phyloP scores from a whole-genome alignment of 2,329 filamentous ascomycete species.

The Alternaria triticimaculans region DNA sequence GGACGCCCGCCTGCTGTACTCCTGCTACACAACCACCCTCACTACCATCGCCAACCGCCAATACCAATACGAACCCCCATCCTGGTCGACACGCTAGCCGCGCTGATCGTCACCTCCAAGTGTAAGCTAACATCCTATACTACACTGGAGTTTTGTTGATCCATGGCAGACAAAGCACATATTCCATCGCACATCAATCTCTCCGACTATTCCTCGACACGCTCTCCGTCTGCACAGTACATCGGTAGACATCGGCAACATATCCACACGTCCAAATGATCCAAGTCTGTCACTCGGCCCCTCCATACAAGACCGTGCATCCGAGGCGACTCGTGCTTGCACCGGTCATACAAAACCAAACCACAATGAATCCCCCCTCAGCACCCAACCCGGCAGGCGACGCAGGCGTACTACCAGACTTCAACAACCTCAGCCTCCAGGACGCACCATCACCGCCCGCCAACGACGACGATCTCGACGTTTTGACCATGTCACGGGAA shows the following conservation, averaged over 20 bases:
- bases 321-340: conserved; percentile 37
- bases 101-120: conserved; percentile 4
- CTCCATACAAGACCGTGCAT: conserved; percentile 38
- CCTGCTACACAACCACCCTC: conserved; percentile 8
- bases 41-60: neutral
- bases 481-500: conserved; percentile 74
- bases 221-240: conserved; percentile 6
- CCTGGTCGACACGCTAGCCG: conserved; percentile 1
- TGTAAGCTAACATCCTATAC: conserved; percentile 6
- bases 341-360: conserved; percentile 26
- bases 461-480: conserved; percentile 63
- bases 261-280: conserved; percentile 36
- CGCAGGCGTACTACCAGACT: conserved; percentile 49
- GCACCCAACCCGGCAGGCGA: conserved; percentile 51
- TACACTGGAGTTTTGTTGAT: conserved; percentile 1
- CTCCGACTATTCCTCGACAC: conserved; percentile 8
- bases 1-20: conserved; percentile 13
- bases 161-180: conserved; percentile 1
- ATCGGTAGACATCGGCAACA: conserved; percentile 35
- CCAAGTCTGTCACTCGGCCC: conserved; percentile 41
- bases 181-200: neutral
- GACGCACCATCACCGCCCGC: conserved; percentile 49
- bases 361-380: conserved; percentile 42
- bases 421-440: conserved; percentile 39
- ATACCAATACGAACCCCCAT: neutral